phyloP scores from a whole-genome alignment of 1,139 yeast species.

The Kurtzmaniella quercitrusa region DNA sequence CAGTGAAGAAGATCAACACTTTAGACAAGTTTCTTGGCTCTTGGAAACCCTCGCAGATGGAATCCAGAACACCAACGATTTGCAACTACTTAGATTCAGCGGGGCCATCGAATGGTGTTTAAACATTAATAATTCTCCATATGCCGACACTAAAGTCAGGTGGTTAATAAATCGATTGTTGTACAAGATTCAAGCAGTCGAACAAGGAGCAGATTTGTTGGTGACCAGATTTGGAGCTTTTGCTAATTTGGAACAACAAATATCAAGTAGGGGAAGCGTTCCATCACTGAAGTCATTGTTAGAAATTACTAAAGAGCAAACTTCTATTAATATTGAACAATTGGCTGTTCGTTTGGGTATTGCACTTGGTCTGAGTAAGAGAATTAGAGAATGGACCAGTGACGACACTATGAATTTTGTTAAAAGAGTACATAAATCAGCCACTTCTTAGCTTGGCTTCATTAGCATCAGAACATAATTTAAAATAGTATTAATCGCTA shows the following conservation, averaged over 20 bases:
- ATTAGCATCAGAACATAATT: background rate
- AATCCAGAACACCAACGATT: conserved; percentile 43
- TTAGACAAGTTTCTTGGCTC: conserved; percentile 66
- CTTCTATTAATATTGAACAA: conserved; percentile 41
- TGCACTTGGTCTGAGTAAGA: conserved; percentile 42
- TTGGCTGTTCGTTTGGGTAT: conserved; percentile 43
- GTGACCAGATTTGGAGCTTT: conserved; percentile 62
- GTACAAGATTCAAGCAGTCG: conserved; percentile 47
- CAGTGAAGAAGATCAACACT: conserved; percentile 48
- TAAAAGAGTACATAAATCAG: conserved; percentile 36
- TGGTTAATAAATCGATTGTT: conserved; percentile 40
- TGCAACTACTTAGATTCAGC: conserved; percentile 44
- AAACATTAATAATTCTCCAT: conserved; percentile 51
- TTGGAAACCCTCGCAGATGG: conserved; percentile 46
- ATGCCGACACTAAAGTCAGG: conserved; percentile 35
- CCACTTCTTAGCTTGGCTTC: background rate
- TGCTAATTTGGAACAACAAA: conserved; percentile 42
- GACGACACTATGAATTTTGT: conserved; percentile 41
- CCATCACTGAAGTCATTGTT: conserved; percentile 8
- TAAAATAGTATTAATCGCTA: too few relatives aligned
- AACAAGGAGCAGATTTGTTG: conserved; percentile 58
- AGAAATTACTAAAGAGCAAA: conserved; percentile 26
- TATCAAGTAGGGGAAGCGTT: conserved; percentile 12
- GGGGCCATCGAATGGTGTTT: conserved; percentile 67
- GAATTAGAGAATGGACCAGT: conserved; percentile 58